These are phyloP conservation scores for Pythium rhizo-oryzae DNA, from an alignment of 352 stramenopile species.

Conservation along the genomic window DNA sequence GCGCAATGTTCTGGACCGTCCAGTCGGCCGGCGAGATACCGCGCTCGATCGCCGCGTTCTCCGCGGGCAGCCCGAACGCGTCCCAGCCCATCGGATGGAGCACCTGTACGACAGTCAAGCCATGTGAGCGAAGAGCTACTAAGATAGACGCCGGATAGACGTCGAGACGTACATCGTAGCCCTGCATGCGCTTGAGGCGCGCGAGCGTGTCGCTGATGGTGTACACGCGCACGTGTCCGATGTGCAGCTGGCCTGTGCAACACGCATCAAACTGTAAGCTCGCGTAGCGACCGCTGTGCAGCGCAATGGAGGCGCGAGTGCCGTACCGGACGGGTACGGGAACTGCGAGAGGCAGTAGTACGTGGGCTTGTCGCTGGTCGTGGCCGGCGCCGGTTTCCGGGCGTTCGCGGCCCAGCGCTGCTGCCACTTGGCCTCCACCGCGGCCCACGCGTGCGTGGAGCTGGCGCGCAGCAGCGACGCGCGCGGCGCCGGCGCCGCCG, in stretches of 20 bases:
- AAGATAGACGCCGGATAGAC: neutral
- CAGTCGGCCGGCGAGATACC: constrained; percentile 95
- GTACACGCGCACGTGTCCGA: constrained; percentile 99
- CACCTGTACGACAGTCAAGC: constrained; percentile 48
- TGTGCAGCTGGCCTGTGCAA: constrained; percentile 91
- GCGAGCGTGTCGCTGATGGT: constrained; percentile 99
- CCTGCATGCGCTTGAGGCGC: constrained; percentile 97
- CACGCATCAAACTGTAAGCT: neutral
- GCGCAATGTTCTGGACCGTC: constrained; percentile 97
- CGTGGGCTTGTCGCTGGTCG: constrained; percentile 42
- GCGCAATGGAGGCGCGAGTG: neutral
- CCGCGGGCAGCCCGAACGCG: constrained; percentile 99
- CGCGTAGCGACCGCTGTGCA: no score
- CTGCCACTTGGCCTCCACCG: constrained; percentile 78
- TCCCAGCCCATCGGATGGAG: constrained; percentile 99
- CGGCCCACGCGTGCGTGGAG: constrained; percentile 43
- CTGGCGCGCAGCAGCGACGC: constrained; percentile 18
- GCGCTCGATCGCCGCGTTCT: constrained; percentile 99
- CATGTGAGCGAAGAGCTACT: no score
- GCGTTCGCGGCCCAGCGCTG: constrained; percentile 48
- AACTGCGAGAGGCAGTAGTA: constrained; percentile 98
- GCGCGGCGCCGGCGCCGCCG: constrained; percentile 8
- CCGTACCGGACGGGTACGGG: constrained; percentile 96
- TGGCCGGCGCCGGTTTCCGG: neutral
- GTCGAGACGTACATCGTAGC: constrained; percentile 77